Conservation (phyloP, 805 yeast species). For the Candida andamanensis region DNA sequence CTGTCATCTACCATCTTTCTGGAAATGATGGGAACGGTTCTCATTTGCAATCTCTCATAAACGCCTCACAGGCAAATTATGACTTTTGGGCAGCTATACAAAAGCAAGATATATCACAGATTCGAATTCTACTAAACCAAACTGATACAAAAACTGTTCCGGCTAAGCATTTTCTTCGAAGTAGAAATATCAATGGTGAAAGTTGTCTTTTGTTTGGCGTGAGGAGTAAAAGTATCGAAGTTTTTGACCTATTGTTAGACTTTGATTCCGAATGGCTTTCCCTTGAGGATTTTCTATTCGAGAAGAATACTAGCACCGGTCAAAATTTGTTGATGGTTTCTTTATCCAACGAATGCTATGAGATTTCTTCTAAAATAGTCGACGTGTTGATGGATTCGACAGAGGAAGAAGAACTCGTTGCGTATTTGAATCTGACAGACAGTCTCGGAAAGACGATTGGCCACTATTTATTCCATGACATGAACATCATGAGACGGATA, state of each 20-base stretch:
- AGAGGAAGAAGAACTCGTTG: conserved; percentile 40
- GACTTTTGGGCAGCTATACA: conserved; percentile 51
- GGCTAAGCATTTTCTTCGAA: conserved; percentile 17
- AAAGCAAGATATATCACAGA: conserved; percentile 16
- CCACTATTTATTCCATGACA: conserved; percentile 63
- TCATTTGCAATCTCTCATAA: conserved; percentile 24
- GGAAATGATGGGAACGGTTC: conserved; percentile 23
- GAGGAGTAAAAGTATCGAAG: conserved; percentile 37
- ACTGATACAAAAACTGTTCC: conserved; percentile 13
- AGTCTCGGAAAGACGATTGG: conserved; percentile 56
- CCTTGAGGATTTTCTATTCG: conserved; percentile 63
- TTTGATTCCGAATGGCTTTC: conserved; percentile 47
- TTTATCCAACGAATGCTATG: conserved; percentile 47
- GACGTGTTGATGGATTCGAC: conserved; percentile 37
- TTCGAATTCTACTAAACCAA: conserved; percentile 13
- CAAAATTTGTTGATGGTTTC: conserved; percentile 59
- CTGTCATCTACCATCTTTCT: conserved; percentile 60
- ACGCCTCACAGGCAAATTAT: conserved; percentile 43
- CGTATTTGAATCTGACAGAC: conserved; percentile 51
- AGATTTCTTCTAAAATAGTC: conserved; percentile 42
- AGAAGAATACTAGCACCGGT: conserved; percentile 46
- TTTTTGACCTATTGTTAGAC: conserved; percentile 44
- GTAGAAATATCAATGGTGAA: conserved; percentile 51
- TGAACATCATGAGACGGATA: conserved; percentile 43
- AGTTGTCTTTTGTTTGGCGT: conserved; percentile 65